These are phyloP conservation scores for Trichoderma guizhouense DNA, from an alignment of 2,329 filamentous ascomycete genomes.

Conservation along the genomic window DNA sequence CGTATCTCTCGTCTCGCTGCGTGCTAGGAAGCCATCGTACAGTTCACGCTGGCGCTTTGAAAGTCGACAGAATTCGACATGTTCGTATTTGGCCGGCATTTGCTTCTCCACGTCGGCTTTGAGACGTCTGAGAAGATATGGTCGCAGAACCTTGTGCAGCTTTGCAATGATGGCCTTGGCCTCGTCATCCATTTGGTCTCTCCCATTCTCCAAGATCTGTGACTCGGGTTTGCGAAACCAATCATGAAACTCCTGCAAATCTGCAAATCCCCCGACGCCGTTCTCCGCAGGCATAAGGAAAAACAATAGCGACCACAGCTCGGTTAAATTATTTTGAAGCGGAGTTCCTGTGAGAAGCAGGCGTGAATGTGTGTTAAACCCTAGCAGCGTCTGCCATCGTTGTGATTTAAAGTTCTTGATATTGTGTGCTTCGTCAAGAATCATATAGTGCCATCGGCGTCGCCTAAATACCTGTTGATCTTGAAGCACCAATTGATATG, in stretches of 20 bases:
- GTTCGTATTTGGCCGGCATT: slow-evolving; percentile 97
- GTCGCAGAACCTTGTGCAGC: slow-evolving; percentile 87
- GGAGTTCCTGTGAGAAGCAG: slow-evolving; percentile 91
- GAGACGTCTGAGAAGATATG: slow-evolving; percentile 83
- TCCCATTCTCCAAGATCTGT: slow-evolving; percentile 91
- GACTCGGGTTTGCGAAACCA: slow-evolving; percentile 95
- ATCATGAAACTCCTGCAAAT: slow-evolving; percentile 91
- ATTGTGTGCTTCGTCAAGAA: slow-evolving; percentile 97
- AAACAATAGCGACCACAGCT: slow-evolving; percentile 94
- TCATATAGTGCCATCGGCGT: slow-evolving; percentile 94
- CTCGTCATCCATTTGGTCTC: slow-evolving; percentile 91
- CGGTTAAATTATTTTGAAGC: slow-evolving; percentile 92
- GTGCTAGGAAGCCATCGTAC: slow-evolving; percentile 93
- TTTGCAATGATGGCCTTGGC: slow-evolving; percentile 88
- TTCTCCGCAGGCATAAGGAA: slow-evolving; percentile 93
- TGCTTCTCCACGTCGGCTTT: slow-evolving; percentile 99
- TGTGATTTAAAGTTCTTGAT: slow-evolving; percentile 99
- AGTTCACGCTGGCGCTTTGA: slow-evolving; percentile 94
- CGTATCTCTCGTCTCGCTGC: slow-evolving; percentile 83
- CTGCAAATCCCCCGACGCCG: slow-evolving; percentile 84
- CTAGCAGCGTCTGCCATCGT: slow-evolving; percentile 91
- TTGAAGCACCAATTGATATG: slow-evolving; percentile 92
- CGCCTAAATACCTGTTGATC: slow-evolving; percentile 93
- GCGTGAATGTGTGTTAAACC: slow-evolving; percentile 84
- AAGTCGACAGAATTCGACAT: slow-evolving; percentile 90